A percentile compares a stretch with the other conserved stretches of the same genome.
Evolutionary conservation across 163 green algal species (phyloP).

Genomic region (Chlamydomonas reinhardtii): DNA sequence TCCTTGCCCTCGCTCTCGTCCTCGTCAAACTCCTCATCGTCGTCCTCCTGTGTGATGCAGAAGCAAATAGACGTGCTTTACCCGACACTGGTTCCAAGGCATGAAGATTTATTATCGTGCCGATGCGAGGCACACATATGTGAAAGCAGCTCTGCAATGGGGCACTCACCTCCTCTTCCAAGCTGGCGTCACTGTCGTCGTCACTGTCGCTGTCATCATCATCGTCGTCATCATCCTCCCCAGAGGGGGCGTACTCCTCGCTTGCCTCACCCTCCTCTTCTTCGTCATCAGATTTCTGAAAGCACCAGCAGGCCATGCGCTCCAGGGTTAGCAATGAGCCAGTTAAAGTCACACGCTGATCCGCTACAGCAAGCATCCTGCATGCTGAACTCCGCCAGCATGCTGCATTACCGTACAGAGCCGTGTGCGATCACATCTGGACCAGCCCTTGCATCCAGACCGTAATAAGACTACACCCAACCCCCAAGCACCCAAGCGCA

Average conservation of each 20-base stretch:
- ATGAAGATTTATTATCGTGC: neutral
- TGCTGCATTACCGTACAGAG: too few species aligned
- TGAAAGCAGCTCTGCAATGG: too few species aligned
- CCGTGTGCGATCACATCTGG: too few species aligned
- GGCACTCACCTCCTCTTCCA: slow-evolving; percentile 54
- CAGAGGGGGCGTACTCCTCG: slow-evolving; percentile 58
- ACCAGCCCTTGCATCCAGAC: too few species aligned
- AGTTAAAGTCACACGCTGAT: too few species aligned
- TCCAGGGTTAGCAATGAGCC: too few species aligned
- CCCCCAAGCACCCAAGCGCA: neutral
- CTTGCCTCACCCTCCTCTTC: slow-evolving; percentile 77
- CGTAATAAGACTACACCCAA: too few species aligned
- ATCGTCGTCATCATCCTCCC: slow-evolving; percentile 64
- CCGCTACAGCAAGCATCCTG: too few species aligned
- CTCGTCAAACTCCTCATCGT: slow-evolving; percentile 78
- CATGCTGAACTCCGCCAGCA: too few species aligned
- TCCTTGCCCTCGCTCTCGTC: slow-evolving; percentile 78
- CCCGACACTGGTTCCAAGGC: slow-evolving; percentile 7
- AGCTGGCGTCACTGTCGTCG: slow-evolving; percentile 66
- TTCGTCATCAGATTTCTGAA: slow-evolving; percentile 69
- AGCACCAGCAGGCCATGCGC: neutral
- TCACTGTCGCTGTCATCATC: slow-evolving; percentile 76
- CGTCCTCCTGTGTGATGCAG: slow-evolving; percentile 57
- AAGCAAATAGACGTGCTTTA: slow-evolving; percentile 54
- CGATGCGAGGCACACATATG: too few species aligned